A percentile compares a stretch with the other conserved stretches of the same genome.
phyloP scores from a whole-genome alignment of 257 asterid species.

The Solanum microdontum region DNA sequence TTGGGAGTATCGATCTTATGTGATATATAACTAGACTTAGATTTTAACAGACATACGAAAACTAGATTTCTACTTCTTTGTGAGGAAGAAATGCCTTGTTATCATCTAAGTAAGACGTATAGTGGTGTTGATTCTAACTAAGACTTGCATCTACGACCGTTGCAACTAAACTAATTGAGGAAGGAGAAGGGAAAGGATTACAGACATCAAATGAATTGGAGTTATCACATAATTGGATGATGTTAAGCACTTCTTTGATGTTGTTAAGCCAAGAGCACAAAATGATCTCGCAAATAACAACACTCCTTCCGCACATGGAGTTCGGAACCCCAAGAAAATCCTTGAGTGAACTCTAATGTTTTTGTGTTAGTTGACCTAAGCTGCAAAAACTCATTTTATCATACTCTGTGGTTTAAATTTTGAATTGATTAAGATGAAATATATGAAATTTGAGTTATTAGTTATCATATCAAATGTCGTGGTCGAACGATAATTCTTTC shows the following conservation, averaged over 20 bases:
- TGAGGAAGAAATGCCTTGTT: no score
- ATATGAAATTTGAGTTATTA: background rate
- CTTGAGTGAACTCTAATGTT: background rate
- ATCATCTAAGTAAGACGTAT: no score
- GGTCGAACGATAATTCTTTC: fast-evolving
- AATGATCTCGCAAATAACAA: background rate
- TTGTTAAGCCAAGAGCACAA: background rate
- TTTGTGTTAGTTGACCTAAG: background rate
- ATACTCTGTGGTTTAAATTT: background rate
- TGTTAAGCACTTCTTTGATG: background rate
- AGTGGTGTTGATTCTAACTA: fast-evolving
- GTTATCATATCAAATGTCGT: background rate
- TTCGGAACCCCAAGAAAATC: fast-evolving
- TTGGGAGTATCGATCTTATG: no score
- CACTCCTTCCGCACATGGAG: background rate
- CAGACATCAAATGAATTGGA: no score
- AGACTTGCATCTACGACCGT: background rate
- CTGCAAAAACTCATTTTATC: no score
- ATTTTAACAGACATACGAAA: no score
- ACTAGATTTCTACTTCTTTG: background rate
- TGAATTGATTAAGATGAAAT: background rate
- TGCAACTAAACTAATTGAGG: background rate
- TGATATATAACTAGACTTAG: no score
- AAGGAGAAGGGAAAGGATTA: no score
- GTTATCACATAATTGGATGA: no score